Conservation (phyloP, 352 stramenopile species). For the Poterioochromonas sp. region DNA sequence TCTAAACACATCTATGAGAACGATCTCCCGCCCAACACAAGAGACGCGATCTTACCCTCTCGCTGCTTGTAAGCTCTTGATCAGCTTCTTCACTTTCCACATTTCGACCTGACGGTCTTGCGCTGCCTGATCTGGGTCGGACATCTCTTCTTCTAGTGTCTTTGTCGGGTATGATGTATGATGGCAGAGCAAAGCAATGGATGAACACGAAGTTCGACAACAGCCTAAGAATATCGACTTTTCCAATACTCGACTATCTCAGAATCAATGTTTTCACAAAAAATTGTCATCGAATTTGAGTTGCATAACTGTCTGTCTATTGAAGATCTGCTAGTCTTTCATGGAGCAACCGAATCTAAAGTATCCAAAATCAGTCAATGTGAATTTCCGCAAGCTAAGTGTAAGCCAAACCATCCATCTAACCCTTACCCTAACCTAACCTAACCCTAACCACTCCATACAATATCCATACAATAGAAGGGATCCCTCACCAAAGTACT, state of each 20-base stretch:
- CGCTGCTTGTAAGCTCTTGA: constrained; percentile 90
- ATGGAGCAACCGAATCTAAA: background rate
- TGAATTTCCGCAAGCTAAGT: constrained; percentile 37
- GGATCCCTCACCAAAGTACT: background rate
- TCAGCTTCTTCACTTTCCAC: constrained; percentile 99
- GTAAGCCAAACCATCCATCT: constrained; percentile 13
- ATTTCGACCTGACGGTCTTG: constrained; percentile 91
- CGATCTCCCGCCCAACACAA: constrained; percentile 8
- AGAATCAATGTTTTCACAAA: too few relatives aligned
- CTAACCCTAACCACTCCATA: background rate
- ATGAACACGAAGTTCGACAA: too few relatives aligned
- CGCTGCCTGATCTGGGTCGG: too few relatives aligned
- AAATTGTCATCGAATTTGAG: too few relatives aligned
- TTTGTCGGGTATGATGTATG: too few relatives aligned
- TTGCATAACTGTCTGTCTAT: too few relatives aligned
- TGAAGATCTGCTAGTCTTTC: background rate
- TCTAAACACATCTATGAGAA: constrained; percentile 43
- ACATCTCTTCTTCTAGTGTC: too few relatives aligned
- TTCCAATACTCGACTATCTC: too few relatives aligned
- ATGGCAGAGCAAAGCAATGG: too few relatives aligned
- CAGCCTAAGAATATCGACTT: too few relatives aligned
- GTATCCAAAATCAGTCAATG: constrained; percentile 26
- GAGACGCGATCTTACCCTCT: constrained; percentile 44
- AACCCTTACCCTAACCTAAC: constrained; percentile 1
- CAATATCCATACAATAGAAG: background rate